Evolutionary conservation across 2,329 filamentous ascomycete species (phyloP).

Genomic region (Alternaria sp.): DNA sequence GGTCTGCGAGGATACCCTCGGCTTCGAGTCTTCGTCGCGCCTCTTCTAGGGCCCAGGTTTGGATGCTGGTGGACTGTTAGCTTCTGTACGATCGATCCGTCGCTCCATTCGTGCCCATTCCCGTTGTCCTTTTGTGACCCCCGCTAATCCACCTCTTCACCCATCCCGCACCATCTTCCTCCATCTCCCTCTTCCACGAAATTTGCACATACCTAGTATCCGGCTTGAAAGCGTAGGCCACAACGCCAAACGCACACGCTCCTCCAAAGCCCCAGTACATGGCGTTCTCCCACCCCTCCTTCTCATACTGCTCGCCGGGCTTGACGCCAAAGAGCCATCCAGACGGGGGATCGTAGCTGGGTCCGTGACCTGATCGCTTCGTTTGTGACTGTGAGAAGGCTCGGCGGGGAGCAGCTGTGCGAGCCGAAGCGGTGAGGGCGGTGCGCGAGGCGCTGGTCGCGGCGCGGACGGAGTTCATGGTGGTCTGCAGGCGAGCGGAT

Average conservation of each 20-base stretch:
- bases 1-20: slow-evolving; percentile 90
- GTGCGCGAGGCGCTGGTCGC: slow-evolving; percentile 30
- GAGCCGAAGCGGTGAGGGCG: slow-evolving; percentile 22
- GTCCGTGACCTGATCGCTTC: slow-evolving; percentile 59
- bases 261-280: slow-evolving; percentile 87
- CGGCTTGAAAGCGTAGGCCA: slow-evolving; percentile 95
- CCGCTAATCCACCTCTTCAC: background rate
- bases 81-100: too few species aligned
- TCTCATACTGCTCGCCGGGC: slow-evolving; percentile 93
- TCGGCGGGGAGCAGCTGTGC: slow-evolving; percentile 18
- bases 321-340: slow-evolving; percentile 95
- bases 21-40: slow-evolving; percentile 92
- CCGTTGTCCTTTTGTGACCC: too few species aligned
- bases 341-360: slow-evolving; percentile 85
- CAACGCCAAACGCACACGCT: slow-evolving; percentile 71
- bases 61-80: slow-evolving; percentile 72
- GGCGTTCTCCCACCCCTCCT: slow-evolving; percentile 93
- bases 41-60: slow-evolving; percentile 98
- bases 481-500: background rate
- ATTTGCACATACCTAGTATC: slow-evolving; percentile 86
- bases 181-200: background rate
- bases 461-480: slow-evolving; percentile 38
- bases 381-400: slow-evolving; percentile 31
- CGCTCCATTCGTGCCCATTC: too few species aligned
- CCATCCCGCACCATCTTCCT: background rate